Base-by-base conservation (phyloP, 768 basidiomycete species). In the Boletellus ananiceps region DNA sequence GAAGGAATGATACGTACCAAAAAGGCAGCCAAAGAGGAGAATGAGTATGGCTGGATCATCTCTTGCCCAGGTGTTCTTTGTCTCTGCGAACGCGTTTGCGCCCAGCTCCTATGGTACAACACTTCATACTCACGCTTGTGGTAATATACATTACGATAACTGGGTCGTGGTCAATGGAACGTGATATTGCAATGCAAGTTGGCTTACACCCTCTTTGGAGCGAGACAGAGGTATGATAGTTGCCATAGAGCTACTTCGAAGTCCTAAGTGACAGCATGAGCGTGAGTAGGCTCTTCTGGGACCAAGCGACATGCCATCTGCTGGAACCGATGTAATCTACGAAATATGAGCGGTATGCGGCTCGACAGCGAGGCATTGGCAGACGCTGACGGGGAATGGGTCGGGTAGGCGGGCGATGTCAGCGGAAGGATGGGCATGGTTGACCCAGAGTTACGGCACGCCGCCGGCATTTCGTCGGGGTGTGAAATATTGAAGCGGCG, bases 221-320 rank as follows among this genome's bases (percentile, higher is more conserved):
- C 84, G 47, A 97, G 79, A 64, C 93, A 94, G 2, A 97, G 75
- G 71, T 96, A 96, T 9, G 89, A 93, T 49, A 98, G 69, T 64
- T 96, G 93, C 93, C 94, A 97, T 27, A 90, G 86, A 11, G 95
- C 95, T 40, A 95, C 73, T 68, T 98, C 95, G 69, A 97, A 96
- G 68, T 98, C 95, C 94, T 97, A 63, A 8, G 23, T 4, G 29
- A 15, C 36, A 8, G 18, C 11, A 29, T 57, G 31, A 58, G 54
- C 37, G 11, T 14, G 2, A 25, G 14, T 11, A 15, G n/a, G 11
- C 7, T 1, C 4, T n/a, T 8, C 29, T 16, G 42, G 14, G 2
- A 47, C 44, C 44, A 49, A 14, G 15, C 4, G 8, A 35, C 80
- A 44, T 51, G 85, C 92, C 92, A 94, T 93, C 67, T 92, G 88